Percentiles rank a stretch among this genome's conserved stretches.
phyloP scores from a whole-genome alignment of 352 stramenopile genomes.

The Pilasporangium apinafurcum region DNA sequence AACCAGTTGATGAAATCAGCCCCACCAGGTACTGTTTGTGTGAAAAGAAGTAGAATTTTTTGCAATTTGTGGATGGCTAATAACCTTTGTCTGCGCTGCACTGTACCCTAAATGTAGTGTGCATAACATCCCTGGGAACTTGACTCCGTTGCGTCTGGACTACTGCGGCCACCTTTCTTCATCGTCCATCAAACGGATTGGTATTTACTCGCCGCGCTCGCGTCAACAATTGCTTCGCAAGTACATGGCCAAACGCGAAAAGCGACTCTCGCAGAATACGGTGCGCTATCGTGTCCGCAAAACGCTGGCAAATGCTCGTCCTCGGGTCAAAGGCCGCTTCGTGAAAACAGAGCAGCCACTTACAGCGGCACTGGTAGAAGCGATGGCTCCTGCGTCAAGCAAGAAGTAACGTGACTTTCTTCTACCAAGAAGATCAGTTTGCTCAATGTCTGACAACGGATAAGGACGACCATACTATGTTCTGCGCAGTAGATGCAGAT shows the following conservation, averaged over 20 bases:
- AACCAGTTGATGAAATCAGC: constrained; percentile 37
- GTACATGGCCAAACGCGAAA: constrained; percentile 76
- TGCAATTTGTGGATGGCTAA: constrained; percentile 1
- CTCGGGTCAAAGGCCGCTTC: constrained; percentile 75
- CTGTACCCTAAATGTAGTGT: constrained; percentile 16
- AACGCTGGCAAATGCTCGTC: constrained; percentile 68
- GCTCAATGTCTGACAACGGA: too few relatives aligned
- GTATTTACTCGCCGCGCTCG: constrained; percentile 56
- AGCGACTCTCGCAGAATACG: constrained; percentile 64
- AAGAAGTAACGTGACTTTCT: too few relatives aligned
- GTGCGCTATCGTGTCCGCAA: constrained; percentile 80
- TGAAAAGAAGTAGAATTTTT: too few relatives aligned
- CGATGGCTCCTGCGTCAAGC: too few relatives aligned
- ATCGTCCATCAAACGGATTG: constrained; percentile 46
- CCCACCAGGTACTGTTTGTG: constrained; percentile 52
- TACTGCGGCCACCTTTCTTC: constrained; percentile 5
- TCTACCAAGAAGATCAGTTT: too few relatives aligned
- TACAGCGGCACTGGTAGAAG: constrained; percentile 49
- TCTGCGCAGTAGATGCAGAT: too few relatives aligned
- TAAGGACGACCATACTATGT: too few relatives aligned
- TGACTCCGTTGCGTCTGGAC: constrained; percentile 43
- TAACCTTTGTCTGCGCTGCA: background rate
- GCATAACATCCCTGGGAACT: constrained; percentile 27
- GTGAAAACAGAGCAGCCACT: constrained; percentile 79
- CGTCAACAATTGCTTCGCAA: constrained; percentile 60